Evolutionary conservation across 495 filamentous ascomycete genomes (phyloP).

Genomic region (Aeminium ludgeri): DNA sequence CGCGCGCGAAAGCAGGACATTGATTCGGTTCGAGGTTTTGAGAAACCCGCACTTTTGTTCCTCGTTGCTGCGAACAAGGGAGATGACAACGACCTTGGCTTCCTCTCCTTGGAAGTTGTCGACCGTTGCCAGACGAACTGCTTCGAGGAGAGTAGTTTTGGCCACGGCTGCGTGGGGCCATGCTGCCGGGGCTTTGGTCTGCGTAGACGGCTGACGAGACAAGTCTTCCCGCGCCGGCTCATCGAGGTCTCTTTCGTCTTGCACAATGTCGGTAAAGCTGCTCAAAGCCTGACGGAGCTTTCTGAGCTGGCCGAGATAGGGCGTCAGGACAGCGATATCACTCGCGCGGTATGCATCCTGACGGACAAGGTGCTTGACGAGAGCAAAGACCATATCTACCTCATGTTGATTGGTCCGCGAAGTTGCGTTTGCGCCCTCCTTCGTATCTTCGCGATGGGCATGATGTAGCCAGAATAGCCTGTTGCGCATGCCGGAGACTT

Average conservation of each 20-base stretch:
- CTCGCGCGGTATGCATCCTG: constrained; percentile 47
- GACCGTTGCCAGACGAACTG: constrained; percentile 58
- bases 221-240: constrained; percentile 37
- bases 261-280: constrained; percentile 38
- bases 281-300: constrained; percentile 37
- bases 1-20: constrained; percentile 55
- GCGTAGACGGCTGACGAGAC: too few species aligned
- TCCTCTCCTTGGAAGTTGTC: constrained; percentile 74
- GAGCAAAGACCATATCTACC: constrained; percentile 42
- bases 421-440: constrained; percentile 26
- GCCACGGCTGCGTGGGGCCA: constrained; percentile 8
- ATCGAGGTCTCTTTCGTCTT: constrained; percentile 51
- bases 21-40: constrained; percentile 59
- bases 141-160: constrained; percentile 40
- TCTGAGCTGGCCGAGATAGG: constrained; percentile 57
- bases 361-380: constrained; percentile 55
- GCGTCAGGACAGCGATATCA: constrained; percentile 69
- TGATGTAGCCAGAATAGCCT: constrained; percentile 66
- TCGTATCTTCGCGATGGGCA: constrained; percentile 33
- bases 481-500: constrained; percentile 46
- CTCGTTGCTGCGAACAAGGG: constrained; percentile 57
- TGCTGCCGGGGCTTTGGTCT: neutral
- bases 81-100: constrained; percentile 67
- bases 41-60: constrained; percentile 53
- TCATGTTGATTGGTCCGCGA: constrained; percentile 56